Evolutionary conservation across 352 stramenopile species (phyloP), one percentile per base, ranked within the genome.

Genomic region (Phytophthora tentaculata): DNA sequence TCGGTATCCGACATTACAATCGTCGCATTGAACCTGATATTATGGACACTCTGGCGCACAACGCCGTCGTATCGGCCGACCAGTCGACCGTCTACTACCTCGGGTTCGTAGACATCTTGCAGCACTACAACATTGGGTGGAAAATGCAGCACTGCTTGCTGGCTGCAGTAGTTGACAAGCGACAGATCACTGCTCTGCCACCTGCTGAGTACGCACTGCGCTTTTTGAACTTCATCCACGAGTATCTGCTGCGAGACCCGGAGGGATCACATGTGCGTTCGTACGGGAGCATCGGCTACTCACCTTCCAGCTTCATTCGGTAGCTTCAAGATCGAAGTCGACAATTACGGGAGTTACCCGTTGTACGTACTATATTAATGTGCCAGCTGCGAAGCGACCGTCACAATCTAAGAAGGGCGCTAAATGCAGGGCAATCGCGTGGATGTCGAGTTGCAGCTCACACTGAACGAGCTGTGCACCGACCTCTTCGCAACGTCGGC

Each of bases 221-320:
- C 22, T 96, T 96, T 76, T 73, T 96, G 22, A 89, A 83, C 29
- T 96, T 96, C 24, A 91, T 96, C 44, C 88, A 96, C 62, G 80
- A 89, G 56, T 88, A 96, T 70, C 62, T 96, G 60, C 72, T 96
- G 24, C 84, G 83, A 60, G 85, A 90, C 51, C 72, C 77, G 14
- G 73, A 90, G 32, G 70, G 68, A 48, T 77, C 81, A 2, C 80
- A 81, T 29, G 76, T 85, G 45, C 83, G 83, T 47, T 93, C 85
- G 23, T 93, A 93, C 52, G 85, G 85, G 41, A 92, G 83, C 43
- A 83, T 93, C n/a, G 78, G 77, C 20, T 77, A 61, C 54, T 79
- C 67, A 28, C 71, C 67, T 29, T 71, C 73, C 26, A 69, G 61
- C 57, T 73, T 73, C 48, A 43, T 64, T 53, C 54, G 49, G 2